Percentiles rank a stretch among this genome's conserved stretches.
phyloP scores from a whole-genome alignment of 306 rosid genomes.

The Elaeagnus macrophylla region DNA sequence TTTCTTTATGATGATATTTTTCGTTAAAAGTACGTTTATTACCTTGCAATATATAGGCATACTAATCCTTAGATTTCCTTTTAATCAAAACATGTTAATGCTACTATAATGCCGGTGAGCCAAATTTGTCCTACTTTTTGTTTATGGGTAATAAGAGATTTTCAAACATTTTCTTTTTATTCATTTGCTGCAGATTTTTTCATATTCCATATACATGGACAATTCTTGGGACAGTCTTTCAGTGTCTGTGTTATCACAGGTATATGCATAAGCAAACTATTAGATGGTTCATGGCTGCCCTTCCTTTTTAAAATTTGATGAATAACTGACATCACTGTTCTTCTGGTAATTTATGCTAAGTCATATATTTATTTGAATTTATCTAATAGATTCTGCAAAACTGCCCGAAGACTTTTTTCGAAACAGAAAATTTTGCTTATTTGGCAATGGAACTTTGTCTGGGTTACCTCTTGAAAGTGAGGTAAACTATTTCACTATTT shows the following conservation, averaged over 20 bases:
- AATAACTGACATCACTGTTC: constrained; percentile 1
- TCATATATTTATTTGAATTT: constrained; percentile 21
- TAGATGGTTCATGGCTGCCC: background rate
- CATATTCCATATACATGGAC: constrained; percentile 67
- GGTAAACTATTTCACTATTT: constrained; percentile 30
- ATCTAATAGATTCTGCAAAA: constrained; percentile 61
- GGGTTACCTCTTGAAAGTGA: constrained; percentile 43
- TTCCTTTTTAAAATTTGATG: background rate
- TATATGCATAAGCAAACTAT: constrained; percentile 18
- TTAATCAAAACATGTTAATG: too few relatives aligned
- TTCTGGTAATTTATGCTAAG: background rate
- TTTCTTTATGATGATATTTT: too few relatives aligned
- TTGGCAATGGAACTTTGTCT: constrained; percentile 63
- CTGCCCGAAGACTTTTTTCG: constrained; percentile 62
- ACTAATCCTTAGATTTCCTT: too few relatives aligned
- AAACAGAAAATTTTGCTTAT: constrained; percentile 50
- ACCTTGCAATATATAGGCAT: too few relatives aligned
- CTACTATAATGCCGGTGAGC: background rate
- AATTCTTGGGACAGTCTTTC: constrained; percentile 74
- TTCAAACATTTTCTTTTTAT: constrained; percentile 15
- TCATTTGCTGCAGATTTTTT: constrained; percentile 62
- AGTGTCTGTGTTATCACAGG: constrained; percentile 68
- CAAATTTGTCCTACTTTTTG: background rate
- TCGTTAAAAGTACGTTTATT: too few relatives aligned
- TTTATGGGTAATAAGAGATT: constrained; percentile 7